Conservation (phyloP, 495 filamentous ascomycete genomes). For the Hypoxylon crocopeplum region DNA sequence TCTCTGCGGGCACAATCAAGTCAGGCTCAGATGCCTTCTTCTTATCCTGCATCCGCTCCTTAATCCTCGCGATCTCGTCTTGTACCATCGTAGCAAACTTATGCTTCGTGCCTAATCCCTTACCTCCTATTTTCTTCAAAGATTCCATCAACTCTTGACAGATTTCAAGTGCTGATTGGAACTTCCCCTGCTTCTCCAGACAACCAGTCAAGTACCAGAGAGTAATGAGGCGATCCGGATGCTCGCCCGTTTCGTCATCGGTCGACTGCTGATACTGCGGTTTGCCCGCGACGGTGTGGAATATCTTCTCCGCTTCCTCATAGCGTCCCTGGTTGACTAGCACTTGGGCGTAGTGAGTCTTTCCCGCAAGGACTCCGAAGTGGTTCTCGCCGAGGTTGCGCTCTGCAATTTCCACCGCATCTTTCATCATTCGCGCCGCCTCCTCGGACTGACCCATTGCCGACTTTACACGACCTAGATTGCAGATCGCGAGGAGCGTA, state of each 20-base stretch:
- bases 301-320: conserved; percentile 37
- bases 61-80: conserved; percentile 1
- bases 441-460: conserved; percentile 32
- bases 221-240: conserved; percentile 34
- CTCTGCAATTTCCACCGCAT: conserved; percentile 37
- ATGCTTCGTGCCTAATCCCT: conserved; percentile 8
- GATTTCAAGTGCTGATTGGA: conserved; percentile 25
- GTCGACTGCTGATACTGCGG: conserved; percentile 13
- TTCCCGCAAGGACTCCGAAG: conserved; percentile 41
- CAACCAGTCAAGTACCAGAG: conserved; percentile 27
- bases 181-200: conserved; percentile 27
- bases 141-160: background rate
- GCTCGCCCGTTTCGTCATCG: conserved; percentile 27
- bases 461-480: conserved; percentile 40
- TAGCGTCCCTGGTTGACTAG: conserved; percentile 29
- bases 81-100: conserved; percentile 12
- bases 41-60: conserved; percentile 2
- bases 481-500: conserved; percentile 41
- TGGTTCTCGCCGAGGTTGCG: conserved; percentile 48
- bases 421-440: conserved; percentile 40
- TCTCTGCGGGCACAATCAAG: conserved; percentile 6
- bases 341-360: conserved; percentile 30
- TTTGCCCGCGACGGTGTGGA: conserved; percentile 32
- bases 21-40: background rate
- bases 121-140: background rate